Evolutionary conservation across 2,329 filamentous ascomycete species (phyloP).

Genomic region (Graphilbum sp.): DNA sequence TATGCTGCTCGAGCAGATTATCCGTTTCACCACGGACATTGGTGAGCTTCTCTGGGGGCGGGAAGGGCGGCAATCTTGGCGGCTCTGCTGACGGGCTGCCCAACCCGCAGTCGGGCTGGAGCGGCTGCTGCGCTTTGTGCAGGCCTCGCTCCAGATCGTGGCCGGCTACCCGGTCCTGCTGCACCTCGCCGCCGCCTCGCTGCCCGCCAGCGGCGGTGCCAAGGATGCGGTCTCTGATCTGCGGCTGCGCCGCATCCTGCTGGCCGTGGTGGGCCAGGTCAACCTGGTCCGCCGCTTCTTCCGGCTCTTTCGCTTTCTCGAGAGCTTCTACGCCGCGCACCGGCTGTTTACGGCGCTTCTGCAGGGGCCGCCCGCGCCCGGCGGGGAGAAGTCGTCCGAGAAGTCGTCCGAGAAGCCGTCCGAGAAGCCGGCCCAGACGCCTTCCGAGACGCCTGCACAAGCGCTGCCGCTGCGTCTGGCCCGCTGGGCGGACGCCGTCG

Average conservation of each 20-base stretch:
- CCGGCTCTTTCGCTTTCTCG: conserved; percentile 52
- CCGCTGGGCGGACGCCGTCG: conserved; percentile 35
- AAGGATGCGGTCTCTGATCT: not conserved
- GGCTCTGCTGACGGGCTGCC: not conserved
- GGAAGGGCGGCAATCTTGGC: too few relatives aligned
- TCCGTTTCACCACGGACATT: conserved; percentile 30
- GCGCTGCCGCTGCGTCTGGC: conserved; percentile 11
- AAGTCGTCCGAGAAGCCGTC: not conserved
- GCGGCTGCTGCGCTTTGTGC: conserved; percentile 40
- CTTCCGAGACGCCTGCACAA: conserved; percentile 5
- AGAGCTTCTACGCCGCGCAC: conserved; percentile 37
- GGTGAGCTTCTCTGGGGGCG: conserved; percentile 20
- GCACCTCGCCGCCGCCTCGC: conserved; percentile 14
- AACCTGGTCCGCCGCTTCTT: conserved; percentile 43
- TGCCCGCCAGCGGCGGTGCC: not conserved
- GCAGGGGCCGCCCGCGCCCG: not conserved
- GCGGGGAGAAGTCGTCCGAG: not conserved
- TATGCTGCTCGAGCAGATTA: conserved; percentile 17
- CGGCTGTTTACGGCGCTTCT: conserved; percentile 16
- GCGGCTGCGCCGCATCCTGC: conserved; percentile 7
- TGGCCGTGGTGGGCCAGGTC: conserved; percentile 22
- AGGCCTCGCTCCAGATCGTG: conserved; percentile 32
- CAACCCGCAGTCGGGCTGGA: conserved; percentile 44
- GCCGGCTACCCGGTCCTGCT: conserved; percentile 26
- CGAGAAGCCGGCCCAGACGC: not conserved